These are phyloP conservation scores for Leucocoprinus sp. DNA, from an alignment of 768 basidiomycete species.

Conservation along the genomic window DNA sequence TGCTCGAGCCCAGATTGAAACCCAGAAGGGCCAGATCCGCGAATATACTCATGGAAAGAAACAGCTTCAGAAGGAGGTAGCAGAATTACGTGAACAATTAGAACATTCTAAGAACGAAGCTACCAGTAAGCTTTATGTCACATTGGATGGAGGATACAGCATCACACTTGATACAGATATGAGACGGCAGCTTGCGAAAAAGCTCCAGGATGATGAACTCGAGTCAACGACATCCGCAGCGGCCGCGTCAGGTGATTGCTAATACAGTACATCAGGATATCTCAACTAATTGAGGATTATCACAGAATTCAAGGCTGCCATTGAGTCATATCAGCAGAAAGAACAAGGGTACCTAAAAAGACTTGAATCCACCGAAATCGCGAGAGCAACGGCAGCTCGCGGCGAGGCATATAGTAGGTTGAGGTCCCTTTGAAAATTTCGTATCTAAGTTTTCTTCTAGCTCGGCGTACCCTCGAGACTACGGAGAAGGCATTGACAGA, in stretches of 20 bases:
- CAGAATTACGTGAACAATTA: conserved; percentile 45
- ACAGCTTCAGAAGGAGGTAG: conserved; percentile 47
- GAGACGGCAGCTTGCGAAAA: conserved; percentile 49
- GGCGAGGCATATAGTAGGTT: conserved; percentile 53
- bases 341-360: conserved; percentile 47
- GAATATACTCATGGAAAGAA: conserved; percentile 51
- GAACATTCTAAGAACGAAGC: conserved; percentile 54
- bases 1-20: conserved; percentile 57
- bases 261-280: background rate
- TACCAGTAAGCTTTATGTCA: conserved; percentile 31
- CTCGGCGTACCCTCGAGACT: conserved; percentile 52
- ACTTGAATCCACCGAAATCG: conserved; percentile 63
- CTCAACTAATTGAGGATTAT: conserved; percentile 1
- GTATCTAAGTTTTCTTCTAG: conserved; percentile 25
- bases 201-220: conserved; percentile 58
- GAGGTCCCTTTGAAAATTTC: background rate
- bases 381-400: conserved; percentile 53
- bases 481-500: conserved; percentile 51
- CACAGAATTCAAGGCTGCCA: conserved; percentile 52
- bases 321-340: conserved; percentile 61
- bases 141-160: background rate
- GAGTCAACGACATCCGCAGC: conserved; percentile 50
- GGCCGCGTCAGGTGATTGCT: conserved; percentile 43
- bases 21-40: conserved; percentile 51
- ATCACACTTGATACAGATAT: conserved; percentile 36